Base-by-base conservation (phyloP, 257 asterid genomes). In the Solanum peruvianum region DNA sequence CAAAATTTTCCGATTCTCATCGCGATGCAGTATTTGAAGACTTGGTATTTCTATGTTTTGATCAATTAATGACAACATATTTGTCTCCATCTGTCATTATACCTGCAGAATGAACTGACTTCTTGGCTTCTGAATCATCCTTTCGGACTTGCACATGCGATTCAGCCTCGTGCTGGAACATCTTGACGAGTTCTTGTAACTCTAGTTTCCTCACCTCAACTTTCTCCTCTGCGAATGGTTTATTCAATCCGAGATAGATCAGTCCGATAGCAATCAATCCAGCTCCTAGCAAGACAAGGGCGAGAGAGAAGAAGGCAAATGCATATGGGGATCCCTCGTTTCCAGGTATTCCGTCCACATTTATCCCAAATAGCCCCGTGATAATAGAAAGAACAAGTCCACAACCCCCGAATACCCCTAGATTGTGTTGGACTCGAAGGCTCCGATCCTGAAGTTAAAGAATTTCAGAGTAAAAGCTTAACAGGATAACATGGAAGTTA, bases 341-440 rank as follows among this genome's bases (percentile, higher is more conserved):
- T 31, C 99, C 99, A 60, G 99, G 99, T 81, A 97, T 97, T 23
- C 99, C 99, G 37, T 95, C 99, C 71, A 97, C 98, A 9, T 97
- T 97, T 93, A 97, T 95, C 39, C 99, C 99, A 86, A 95, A 97
- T 75, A 97, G 87, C 71, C 99, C 99, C 0, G 98, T 94, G 86
- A 97, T 90, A 83, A 95, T 94, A 85, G 98, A 94, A 85, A 97
- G 98, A 82, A 97, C 92, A 15, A 97, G 96, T 80, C 99, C 99
- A 66, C 98, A 93, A 82, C 99, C 99, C 88, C 99, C 99, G 70
- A 95, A 97, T n/a, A 97, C 98, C 0, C 98, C 91, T 90, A 97
- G 90, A 89, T 97, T 97, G 86, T 97, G 99, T 56, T 98, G 94
- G 16, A 97, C 98, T 2, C 95, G 90, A 16, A 97, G 98, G 95